These are phyloP conservation scores for Musa troglodytarum DNA, from an alignment of 176 grass and related monocot genomes.

Conservation along the genomic window DNA sequence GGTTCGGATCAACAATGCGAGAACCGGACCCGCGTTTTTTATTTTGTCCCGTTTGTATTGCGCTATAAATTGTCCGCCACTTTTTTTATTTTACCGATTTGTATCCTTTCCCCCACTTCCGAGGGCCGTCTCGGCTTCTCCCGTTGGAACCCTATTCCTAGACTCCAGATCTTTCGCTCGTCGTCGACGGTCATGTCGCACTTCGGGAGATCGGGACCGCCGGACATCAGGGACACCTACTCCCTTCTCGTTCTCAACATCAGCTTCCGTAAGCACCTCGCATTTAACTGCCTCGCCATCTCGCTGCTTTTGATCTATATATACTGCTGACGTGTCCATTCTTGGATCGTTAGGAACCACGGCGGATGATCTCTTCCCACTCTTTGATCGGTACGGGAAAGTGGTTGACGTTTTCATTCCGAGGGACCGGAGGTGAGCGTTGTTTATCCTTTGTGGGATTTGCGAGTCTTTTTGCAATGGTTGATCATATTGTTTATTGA, in stretches of 20 bases:
- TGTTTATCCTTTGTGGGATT: neutral
- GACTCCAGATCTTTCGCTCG: slow-evolving; percentile 6
- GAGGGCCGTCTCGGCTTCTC: neutral
- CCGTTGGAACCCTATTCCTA: slow-evolving; percentile 26
- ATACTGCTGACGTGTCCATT: neutral
- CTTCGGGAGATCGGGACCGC: slow-evolving; percentile 84
- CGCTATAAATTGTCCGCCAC: neutral
- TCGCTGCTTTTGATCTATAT: neutral
- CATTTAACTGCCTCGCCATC: neutral
- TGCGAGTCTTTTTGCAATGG: neutral
- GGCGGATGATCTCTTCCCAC: slow-evolving; percentile 83
- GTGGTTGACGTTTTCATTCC: slow-evolving; percentile 95
- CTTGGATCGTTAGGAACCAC: slow-evolving; percentile 45
- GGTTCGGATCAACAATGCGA: neutral
- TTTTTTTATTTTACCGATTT: neutral
- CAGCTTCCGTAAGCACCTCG: slow-evolving; percentile 53
- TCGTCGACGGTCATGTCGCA: slow-evolving; percentile 51
- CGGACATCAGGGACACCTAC: slow-evolving; percentile 69
- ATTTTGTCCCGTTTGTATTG: neutral
- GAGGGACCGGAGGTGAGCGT: slow-evolving; percentile 67
- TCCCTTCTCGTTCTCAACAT: slow-evolving; percentile 98
- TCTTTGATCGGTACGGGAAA: slow-evolving; percentile 85
- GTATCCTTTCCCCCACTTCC: neutral
- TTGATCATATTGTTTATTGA: neutral
- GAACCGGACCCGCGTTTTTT: neutral